Base-by-base conservation (phyloP, 306 rosid genomes). In the Chamaecrista fasciculata region DNA sequence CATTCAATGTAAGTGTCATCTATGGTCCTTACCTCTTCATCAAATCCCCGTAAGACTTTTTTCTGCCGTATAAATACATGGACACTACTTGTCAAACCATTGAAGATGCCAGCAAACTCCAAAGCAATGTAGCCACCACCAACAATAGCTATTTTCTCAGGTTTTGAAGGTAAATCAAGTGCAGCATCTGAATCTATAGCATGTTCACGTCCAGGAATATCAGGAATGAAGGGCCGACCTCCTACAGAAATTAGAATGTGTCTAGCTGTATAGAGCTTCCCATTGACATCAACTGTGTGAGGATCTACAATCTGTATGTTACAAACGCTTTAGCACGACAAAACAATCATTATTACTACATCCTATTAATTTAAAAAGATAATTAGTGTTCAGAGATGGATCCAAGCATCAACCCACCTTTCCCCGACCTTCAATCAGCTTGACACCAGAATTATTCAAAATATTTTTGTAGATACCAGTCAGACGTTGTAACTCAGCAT, bases 61-160 rank as follows among this genome's bases (percentile, higher is more conserved):
- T 91, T 87, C 74, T 95, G 95, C 47, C 99, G 75, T 50, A 95
- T 85, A 81, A 95, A 85, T 39, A 91, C 95, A 75, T 95, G 99
- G 56, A 91, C 99, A 0, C 83, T 87, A 20, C 89, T 85, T 50
- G 16, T 52, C 84, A 95, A 80, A 77, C 96, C 97, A 74, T 80
- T 85, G 80, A 95, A 95, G 65, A 95, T 95, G 66, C 97, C 97
- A 60, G 99, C 99, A 85, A 95, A 95, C 82, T 95, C 99, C 78
- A 95, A 26, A 20, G 97, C 97, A 75, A 95, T 95, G 85, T 91
- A 95, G 4, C 99, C 99, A 74, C 99, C 99, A 67, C 99, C 99
- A 78, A 95, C 87, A 60, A 95, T 95, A 43, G 97, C 99, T 82
- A 95, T 85, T 73, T 91, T 95, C 84, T 67, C 73, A 47, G 99